Conservation (phyloP, 148 eudicot genomes). For the Mesembryanthemum crystallinum region DNA sequence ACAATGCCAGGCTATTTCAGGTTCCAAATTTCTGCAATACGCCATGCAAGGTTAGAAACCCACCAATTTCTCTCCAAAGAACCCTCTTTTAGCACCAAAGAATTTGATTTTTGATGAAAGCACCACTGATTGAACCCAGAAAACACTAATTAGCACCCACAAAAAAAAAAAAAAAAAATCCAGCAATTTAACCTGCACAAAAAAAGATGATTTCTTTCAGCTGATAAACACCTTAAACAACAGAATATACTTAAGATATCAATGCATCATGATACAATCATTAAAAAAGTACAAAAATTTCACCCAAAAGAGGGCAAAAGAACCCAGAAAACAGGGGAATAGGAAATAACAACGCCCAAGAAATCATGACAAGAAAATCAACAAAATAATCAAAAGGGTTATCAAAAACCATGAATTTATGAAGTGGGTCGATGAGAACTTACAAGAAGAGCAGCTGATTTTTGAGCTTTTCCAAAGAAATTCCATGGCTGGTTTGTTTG, state of each 20-base stretch:
- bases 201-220: conserved; percentile 11
- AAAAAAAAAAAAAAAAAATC: conserved; percentile 9
- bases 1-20: not conserved
- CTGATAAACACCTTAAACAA: not conserved
- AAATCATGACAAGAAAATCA: not conserved
- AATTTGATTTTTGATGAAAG: not conserved
- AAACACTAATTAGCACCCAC: conserved; percentile 3
- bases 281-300: no score
- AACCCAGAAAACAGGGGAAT: not conserved
- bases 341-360: not conserved
- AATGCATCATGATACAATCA: not conserved
- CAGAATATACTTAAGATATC: not conserved
- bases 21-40: conserved; percentile 14
- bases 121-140: conserved; percentile 6
- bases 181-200: conserved; percentile 25
- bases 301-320: not conserved
- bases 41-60: conserved; percentile 13
- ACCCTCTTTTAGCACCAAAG: not conserved
- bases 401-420: conserved; percentile 5
- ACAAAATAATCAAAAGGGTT: conserved; percentile 28
- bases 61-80: conserved; percentile 10
- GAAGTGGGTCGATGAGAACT: conserved; percentile 36
- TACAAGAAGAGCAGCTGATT: conserved; percentile 24
- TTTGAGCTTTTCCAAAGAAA: conserved; percentile 25
- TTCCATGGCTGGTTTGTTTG: conserved; percentile 14